These are phyloP conservation scores for Leucosporidium yakuticum DNA, from an alignment of 768 basidiomycete genomes.

Conservation along the genomic window DNA sequence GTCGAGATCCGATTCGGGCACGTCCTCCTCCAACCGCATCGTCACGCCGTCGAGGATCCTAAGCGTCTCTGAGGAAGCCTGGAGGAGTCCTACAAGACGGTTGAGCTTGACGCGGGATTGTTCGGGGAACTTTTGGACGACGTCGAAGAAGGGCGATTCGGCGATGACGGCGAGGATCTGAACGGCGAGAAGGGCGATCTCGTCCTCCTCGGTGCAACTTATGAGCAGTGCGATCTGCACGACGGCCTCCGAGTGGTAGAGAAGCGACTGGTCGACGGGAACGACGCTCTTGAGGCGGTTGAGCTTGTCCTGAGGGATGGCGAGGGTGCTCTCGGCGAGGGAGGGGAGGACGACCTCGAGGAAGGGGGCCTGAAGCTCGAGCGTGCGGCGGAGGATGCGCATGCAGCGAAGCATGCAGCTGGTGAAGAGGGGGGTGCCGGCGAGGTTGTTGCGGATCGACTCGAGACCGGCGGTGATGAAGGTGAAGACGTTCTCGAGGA, in stretches of 20 bases:
- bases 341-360: constrained; percentile 78
- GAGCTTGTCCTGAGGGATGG: constrained; percentile 44
- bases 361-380: constrained; percentile 84
- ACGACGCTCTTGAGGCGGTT: constrained; percentile 41
- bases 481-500: constrained; percentile 68
- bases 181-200: constrained; percentile 67
- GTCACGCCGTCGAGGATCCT: constrained; percentile 75
- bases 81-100: constrained; percentile 68
- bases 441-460: constrained; percentile 60
- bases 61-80: constrained; percentile 75
- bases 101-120: constrained; percentile 49
- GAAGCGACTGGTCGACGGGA: constrained; percentile 47
- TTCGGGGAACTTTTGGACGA: constrained; percentile 45
- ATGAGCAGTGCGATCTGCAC: constrained; percentile 79
- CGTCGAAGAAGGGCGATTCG: constrained; percentile 54
- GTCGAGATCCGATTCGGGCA: constrained; percentile 55
- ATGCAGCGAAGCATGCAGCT: constrained; percentile 72
- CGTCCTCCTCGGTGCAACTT: constrained; percentile 58
- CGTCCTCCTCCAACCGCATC: constrained; percentile 58
- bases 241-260: constrained; percentile 66
- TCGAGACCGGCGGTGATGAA: constrained; percentile 75
- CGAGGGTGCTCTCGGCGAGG: constrained; percentile 60
- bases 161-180: constrained; percentile 68
- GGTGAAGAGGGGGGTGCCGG: constrained; percentile 59
- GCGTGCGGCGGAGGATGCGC: constrained; percentile 68